These are phyloP conservation scores for Hansenula lynferdii DNA, from an alignment of 1,139 yeast species.

Conservation along the genomic window DNA sequence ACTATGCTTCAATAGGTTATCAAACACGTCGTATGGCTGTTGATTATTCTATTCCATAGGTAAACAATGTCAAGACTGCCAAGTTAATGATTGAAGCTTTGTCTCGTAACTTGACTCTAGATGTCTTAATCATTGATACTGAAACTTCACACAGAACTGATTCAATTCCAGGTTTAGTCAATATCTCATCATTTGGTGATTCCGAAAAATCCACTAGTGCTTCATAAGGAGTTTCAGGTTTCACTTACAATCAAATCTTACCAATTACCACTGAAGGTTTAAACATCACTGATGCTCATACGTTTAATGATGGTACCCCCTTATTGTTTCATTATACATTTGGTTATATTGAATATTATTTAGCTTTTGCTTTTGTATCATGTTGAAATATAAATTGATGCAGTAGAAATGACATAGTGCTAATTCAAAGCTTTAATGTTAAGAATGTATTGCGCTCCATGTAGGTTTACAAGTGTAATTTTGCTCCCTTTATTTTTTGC, in stretches of 20 bases:
- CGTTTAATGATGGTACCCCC: constrained; percentile 61
- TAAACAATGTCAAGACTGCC: constrained; percentile 97
- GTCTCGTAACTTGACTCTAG: constrained; percentile 61
- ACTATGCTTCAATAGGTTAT: constrained; percentile 96
- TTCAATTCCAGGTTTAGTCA: constrained; percentile 81
- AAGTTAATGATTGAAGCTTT: constrained; percentile 92
- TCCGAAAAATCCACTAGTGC: constrained; percentile 66
- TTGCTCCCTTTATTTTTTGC: too few species aligned
- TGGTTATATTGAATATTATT: constrained; percentile 77
- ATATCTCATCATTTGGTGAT: constrained; percentile 71
- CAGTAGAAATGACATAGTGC: too few species aligned
- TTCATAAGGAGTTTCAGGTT: constrained; percentile 81
- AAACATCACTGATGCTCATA: constrained; percentile 56
- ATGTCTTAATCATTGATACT: constrained; percentile 75
- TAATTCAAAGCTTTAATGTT: too few species aligned
- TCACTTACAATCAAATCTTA: constrained; percentile 77
- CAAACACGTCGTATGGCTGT: constrained; percentile 99
- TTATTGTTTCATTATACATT: constrained; percentile 48
- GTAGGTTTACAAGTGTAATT: too few species aligned
- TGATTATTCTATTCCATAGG: constrained; percentile 95
- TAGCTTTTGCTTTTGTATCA: constrained; percentile 80
- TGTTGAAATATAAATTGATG: too few species aligned
- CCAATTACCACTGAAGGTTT: constrained; percentile 68
- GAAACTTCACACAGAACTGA: constrained; percentile 87
- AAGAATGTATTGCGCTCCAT: too few species aligned